Evolutionary conservation across 139 green algal genomes (phyloP).

Genomic region (Zygnema cylindricum): DNA sequence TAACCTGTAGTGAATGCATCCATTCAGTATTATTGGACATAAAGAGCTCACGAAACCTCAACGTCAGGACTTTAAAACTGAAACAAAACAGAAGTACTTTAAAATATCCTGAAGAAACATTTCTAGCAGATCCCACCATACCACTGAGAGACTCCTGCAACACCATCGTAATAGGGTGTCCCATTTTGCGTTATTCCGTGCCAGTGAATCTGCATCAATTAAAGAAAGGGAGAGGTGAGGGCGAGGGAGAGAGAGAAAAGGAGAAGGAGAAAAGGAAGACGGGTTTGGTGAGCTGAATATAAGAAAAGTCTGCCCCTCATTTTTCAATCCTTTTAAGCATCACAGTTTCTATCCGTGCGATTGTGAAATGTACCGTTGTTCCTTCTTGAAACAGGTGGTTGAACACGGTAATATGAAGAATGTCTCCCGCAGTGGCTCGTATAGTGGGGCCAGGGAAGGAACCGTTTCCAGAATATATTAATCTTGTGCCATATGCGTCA

Average conservation of each 20-base stretch:
- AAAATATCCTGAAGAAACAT: too few species aligned
- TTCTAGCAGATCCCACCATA: too few species aligned
- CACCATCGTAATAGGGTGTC: conserved; percentile 6
- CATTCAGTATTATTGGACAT: too few species aligned
- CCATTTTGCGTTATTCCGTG: conserved; percentile 20
- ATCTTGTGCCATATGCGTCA: background rate
- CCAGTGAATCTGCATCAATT: conserved; percentile 25
- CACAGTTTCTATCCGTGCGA: background rate
- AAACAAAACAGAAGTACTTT: too few species aligned
- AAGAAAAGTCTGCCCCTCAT: background rate
- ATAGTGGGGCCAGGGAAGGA: background rate
- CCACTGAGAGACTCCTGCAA: background rate
- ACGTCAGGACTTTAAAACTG: too few species aligned
- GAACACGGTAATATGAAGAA: background rate
- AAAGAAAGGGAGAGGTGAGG: background rate
- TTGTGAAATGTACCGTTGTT: background rate
- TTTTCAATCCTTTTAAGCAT: background rate
- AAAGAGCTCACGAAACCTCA: too few species aligned
- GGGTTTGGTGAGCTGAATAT: background rate
- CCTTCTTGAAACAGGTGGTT: background rate
- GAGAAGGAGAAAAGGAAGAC: background rate
- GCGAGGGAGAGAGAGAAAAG: background rate
- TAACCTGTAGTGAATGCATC: too few species aligned
- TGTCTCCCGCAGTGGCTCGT: background rate
- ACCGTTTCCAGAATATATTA: background rate